phyloP scores from a whole-genome alignment of 192 early-diverging fungal genomes.

The Entomortierella beljakovae region DNA sequence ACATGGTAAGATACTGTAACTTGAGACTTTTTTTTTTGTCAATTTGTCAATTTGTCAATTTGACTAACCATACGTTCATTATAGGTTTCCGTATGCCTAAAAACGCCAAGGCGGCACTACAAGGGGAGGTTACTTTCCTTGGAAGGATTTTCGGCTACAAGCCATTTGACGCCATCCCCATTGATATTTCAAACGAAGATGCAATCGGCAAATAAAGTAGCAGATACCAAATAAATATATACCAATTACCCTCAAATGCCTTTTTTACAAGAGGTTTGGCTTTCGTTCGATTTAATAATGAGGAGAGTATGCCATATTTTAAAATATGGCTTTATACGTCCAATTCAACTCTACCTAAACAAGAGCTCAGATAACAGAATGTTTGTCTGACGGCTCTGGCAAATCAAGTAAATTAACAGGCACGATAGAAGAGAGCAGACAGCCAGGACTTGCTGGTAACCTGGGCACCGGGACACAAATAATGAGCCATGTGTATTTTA shows the following conservation, averaged over 20 bases:
- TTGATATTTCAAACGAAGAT: slow-evolving; percentile 46
- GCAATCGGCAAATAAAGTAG: slow-evolving; percentile 29
- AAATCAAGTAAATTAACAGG: too few relatives aligned
- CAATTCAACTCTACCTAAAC: too few relatives aligned
- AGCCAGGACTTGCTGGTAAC: not conserved
- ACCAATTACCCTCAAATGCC: not conserved
- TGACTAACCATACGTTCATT: not conserved
- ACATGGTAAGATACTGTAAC: slow-evolving; percentile 54
- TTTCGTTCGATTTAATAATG: too few relatives aligned
- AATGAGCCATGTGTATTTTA: not conserved
- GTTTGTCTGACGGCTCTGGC: too few relatives aligned
- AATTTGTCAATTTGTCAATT: slow-evolving; percentile 7
- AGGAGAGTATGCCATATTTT: too few relatives aligned
- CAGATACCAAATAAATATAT: not conserved
- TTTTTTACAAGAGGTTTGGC: not conserved
- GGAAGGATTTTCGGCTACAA: slow-evolving; percentile 70
- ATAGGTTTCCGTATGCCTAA: slow-evolving; percentile 72
- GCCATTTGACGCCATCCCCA: slow-evolving; percentile 60
- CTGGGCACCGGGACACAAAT: not conserved
- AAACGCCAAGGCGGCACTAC: slow-evolving; percentile 71
- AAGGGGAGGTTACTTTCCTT: slow-evolving; percentile 78
- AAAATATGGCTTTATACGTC: too few relatives aligned
- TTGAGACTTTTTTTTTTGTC: too few relatives aligned
- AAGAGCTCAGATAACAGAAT: too few relatives aligned
- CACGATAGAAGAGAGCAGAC: not conserved